Evolutionary conservation across 805 yeast species (phyloP), one percentile per base, ranked within the genome.

Genomic region (Pichia exigua): DNA sequence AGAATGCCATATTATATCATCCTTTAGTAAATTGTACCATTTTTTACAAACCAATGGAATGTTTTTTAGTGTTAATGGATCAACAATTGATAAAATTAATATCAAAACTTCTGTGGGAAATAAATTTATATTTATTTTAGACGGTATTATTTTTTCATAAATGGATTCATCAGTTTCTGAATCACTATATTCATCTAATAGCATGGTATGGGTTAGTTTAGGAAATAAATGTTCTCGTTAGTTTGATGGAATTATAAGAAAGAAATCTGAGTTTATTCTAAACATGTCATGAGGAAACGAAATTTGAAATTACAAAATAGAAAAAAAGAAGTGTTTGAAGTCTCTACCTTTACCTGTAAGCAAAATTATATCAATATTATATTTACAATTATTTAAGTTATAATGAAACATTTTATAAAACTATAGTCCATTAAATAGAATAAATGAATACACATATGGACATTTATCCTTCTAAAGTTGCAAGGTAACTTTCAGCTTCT

Each of bases 401-500:
- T 27, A 27, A 27, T 4, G 15, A 22, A 41, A 41, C 3, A 21
- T 22, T 8, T 21, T 22, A 22, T 21, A 21, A 9, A n/a, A 12
- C 5, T 40, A 20, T 40, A 9, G 39, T 35, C 39, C 39, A 17
- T 35, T 35, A 35, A 10, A 44, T 17, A 26, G 24, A n/a, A 28
- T 21, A 10, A 21, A 22, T 42, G 5, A n/a, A 17, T 20, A 21
- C 10, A 5, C 10, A 8, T n/a, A n/a, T n/a, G 13, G 4, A n/a
- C 17, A 46, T 24, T 24, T 32, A 51, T 24, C 44, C 49, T 59
- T 87, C 95, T 49, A 59, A 57, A 43, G 66, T 51, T 45, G 92
- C 73, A 56, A 91, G 68, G 69, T 77, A 86, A 69, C 81, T 85
- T 74, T 91, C 97, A 65, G 92, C 88, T 64, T 94, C 98, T 56